Conservation (phyloP, 495 filamentous ascomycete species). For the Penicillium desertorum region DNA sequence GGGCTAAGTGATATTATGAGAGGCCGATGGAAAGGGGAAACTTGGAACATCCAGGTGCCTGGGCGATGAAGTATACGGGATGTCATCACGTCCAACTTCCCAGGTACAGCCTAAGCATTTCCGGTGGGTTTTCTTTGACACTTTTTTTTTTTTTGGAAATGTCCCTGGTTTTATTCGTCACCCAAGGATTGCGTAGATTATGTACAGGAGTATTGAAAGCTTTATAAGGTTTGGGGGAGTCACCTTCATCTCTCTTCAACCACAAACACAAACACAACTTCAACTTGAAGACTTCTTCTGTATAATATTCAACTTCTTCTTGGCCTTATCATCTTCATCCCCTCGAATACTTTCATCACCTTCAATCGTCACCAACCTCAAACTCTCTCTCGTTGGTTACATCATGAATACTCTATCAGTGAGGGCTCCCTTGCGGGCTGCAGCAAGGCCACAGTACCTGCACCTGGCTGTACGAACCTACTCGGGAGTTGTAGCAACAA, state of each 20-base stretch:
- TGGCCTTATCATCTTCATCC: not conserved
- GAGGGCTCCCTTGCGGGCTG: slow-evolving; percentile 36
- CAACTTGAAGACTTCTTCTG: not conserved
- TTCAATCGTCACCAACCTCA: not conserved
- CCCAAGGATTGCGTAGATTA: not conserved
- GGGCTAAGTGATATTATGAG: not conserved
- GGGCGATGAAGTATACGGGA: not conserved
- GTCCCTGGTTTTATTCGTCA: slow-evolving; percentile 1
- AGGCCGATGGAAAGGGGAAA: slow-evolving; percentile 7
- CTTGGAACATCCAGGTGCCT: not conserved
- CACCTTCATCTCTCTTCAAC: not conserved
- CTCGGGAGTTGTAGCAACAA: slow-evolving; percentile 23
- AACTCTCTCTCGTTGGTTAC: slow-evolving; percentile 14
- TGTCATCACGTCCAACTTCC: slow-evolving; percentile 1
- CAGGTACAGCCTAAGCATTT: not conserved
- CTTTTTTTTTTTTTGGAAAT: not conserved
- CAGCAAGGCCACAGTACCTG: slow-evolving; percentile 30
- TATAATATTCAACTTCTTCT: not conserved
- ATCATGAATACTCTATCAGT: slow-evolving; percentile 31
- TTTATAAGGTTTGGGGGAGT: not conserved
- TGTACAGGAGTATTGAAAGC: not conserved
- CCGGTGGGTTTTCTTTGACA: not conserved
- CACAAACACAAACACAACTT: not conserved
- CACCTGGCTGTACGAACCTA: slow-evolving; percentile 31
- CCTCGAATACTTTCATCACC: not conserved